A percentile compares a stretch with the other conserved stretches of the same genome.
These are phyloP conservation scores for Rhododendron ovatum DNA, from an alignment of 148 eudicot species.

Conservation along the genomic window DNA sequence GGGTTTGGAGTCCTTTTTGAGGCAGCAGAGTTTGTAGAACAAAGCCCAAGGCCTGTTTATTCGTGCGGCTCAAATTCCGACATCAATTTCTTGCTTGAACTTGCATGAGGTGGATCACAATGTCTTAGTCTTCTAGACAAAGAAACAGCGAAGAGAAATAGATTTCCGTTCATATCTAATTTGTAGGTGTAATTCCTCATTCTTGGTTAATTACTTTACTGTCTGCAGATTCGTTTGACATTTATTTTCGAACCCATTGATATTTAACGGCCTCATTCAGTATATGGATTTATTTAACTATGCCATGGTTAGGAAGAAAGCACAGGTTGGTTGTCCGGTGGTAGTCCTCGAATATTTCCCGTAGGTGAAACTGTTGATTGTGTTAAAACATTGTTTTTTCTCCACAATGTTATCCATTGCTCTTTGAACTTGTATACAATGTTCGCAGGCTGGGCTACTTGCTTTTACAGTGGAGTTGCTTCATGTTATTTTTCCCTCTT, in stretches of 20 bases:
- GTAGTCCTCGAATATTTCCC: neutral
- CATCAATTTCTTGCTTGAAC: neutral
- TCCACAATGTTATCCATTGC: neutral
- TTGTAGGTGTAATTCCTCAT: slow-evolving; percentile 10
- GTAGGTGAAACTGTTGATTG: neutral
- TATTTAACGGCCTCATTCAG: neutral
- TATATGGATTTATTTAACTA: neutral
- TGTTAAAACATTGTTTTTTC: neutral
- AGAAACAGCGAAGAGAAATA: neutral
- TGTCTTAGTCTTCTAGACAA: neutral
- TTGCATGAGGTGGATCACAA: neutral
- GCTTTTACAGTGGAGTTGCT: neutral
- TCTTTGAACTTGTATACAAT: neutral
- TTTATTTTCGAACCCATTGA: neutral
- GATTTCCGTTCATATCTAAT: neutral
- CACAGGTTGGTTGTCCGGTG: neutral
- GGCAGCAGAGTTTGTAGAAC: neutral
- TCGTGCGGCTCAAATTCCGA: neutral
- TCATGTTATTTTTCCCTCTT: neutral
- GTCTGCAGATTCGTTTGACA: neutral
- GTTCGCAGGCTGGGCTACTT: neutral
- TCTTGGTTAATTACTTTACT: neutral
- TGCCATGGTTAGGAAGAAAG: neutral
- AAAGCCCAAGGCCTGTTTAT: neutral
- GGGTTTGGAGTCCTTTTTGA: slow-evolving; percentile 1